Evolutionary conservation across 1,284 basidiomycete genomes (phyloP).

Genomic region (Wallemia ichthyophaga): DNA sequence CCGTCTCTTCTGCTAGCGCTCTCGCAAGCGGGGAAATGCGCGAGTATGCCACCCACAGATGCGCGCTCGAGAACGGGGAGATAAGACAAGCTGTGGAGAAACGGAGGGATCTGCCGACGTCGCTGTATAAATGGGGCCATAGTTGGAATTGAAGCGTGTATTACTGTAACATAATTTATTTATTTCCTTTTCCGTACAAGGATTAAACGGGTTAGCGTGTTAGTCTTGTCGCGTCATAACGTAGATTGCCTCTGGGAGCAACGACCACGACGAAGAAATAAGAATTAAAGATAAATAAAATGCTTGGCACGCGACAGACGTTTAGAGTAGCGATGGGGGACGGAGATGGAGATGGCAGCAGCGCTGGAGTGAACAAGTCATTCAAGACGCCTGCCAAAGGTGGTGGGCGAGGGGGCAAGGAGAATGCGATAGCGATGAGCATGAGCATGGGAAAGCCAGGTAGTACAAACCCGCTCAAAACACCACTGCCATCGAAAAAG

Average conservation of each 20-base stretch:
- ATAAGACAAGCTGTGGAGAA: constrained; percentile 33
- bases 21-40: constrained; percentile 21
- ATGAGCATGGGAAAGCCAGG: not conserved
- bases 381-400: not conserved
- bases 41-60: constrained; percentile 36
- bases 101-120: not conserved
- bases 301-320: not conserved
- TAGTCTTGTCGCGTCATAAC: no score
- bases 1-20: constrained; percentile 16
- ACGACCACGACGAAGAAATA: no score
- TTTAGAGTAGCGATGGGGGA: not conserved
- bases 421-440: no score
- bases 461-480: not conserved
- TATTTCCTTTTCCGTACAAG: not conserved
- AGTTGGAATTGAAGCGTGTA: not conserved
- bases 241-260: no score
- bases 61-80: constrained; percentile 24
- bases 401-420: not conserved
- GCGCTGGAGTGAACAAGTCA: not conserved
- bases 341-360: not conserved
- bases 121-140: not conserved
- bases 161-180: not conserved
- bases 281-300: no score
- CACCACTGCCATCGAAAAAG: not conserved
- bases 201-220: no score